Percentiles rank a stretch among this genome's conserved stretches.
Evolutionary conservation across 1,139 yeast species (phyloP).

Genomic region (Candida sojae): DNA sequence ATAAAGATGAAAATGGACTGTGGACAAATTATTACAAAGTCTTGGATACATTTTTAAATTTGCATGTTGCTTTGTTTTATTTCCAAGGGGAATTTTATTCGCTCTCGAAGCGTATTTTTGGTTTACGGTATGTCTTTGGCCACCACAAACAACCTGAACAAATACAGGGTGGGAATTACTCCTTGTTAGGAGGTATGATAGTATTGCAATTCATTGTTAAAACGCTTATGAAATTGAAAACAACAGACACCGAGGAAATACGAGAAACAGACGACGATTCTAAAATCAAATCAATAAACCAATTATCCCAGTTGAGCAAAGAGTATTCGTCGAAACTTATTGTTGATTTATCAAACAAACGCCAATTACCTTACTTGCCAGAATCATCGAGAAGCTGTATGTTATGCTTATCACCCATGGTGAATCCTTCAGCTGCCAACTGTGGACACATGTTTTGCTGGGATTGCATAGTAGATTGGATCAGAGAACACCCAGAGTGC

Average conservation of each 20-base stretch:
- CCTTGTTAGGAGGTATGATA: conserved; percentile 72
- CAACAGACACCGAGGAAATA: conserved; percentile 22
- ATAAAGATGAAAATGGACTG: conserved; percentile 16
- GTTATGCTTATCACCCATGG: conserved; percentile 79
- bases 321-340: conserved; percentile 14
- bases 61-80: conserved; percentile 82
- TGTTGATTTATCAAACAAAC: conserved; percentile 59
- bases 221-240: conserved; percentile 34
- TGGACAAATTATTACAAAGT: conserved; percentile 43
- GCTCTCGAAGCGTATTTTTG: conserved; percentile 72
- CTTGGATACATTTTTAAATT: conserved; percentile 54
- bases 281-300: conserved; percentile 18
- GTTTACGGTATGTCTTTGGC: conserved; percentile 76
- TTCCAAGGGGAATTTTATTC: conserved; percentile 80
- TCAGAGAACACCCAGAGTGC: conserved; percentile 84
- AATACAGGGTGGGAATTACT: conserved; percentile 63
- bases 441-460: conserved; percentile 97
- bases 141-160: conserved; percentile 55
- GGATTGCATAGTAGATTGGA: conserved; percentile 90
- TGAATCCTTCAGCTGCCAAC: conserved; percentile 78
- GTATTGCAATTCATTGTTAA: conserved; percentile 60
- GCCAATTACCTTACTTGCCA: conserved; percentile 67
- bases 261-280: conserved; percentile 15
- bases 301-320: conserved; percentile 20
- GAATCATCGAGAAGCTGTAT: conserved; percentile 74